Base-by-base conservation (phyloP, 805 yeast genomes). In the Isabelozyma gotoi region DNA sequence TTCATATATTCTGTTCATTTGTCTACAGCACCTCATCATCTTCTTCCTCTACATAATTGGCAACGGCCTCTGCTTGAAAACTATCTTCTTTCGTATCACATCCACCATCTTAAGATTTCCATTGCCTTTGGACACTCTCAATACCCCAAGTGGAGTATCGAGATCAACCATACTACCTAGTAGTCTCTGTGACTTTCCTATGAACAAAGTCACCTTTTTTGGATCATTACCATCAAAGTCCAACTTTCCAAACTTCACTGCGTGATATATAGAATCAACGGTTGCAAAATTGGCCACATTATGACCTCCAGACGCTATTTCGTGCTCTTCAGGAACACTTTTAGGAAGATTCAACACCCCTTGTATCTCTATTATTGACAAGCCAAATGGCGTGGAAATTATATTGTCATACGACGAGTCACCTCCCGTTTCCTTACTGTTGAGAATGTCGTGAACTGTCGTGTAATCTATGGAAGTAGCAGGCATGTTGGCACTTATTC, bases 1-100 rank as follows among this genome's bases (percentile, higher is more conserved):
- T n/a, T n/a, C n/a, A n/a, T n/a, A n/a, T n/a, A n/a, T n/a, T n/a
- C n/a, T n/a, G n/a, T n/a, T n/a, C n/a, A n/a, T n/a, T n/a, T n/a
- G n/a, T n/a, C n/a, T n/a, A n/a, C n/a, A n/a, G n/a, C n/a, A n/a
- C n/a, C n/a, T n/a, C n/a, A n/a, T n/a, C n/a, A n/a, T n/a, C n/a
- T n/a, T n/a, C n/a, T n/a, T n/a, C n/a, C n/a, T n/a, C n/a, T 58
- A 84, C 91, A 85, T 85, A 39, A 85, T 81, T 4, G 95, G 95
- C 40, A 87, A 66, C 0, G 95, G 94, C 48, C 95, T 71, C 33
- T 78, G 77, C 39, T 72, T 77, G 56, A 87, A 87, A 7, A 83
- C 71, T 15, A 85, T 61, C 55, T 83, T 84, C 47, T 76, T 73
- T 24, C 64, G 64, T 3, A 87, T 72, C 1, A 87, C 63, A 56